Conservation (phyloP, 2,329 filamentous ascomycete genomes). For the Sclerotinia trifoliorum region DNA sequence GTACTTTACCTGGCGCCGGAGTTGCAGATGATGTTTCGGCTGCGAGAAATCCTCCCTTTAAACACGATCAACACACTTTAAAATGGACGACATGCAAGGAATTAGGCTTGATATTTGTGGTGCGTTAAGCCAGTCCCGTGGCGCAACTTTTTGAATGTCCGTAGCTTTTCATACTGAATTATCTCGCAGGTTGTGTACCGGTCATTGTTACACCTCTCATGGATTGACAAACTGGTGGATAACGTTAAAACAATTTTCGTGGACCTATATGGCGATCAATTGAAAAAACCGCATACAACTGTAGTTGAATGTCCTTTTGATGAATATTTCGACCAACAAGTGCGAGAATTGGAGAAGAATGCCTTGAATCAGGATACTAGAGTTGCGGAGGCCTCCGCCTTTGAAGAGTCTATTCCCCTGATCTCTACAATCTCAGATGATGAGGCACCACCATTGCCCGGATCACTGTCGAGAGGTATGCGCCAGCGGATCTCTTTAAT, state of each 20-base stretch:
- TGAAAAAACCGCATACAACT: conserved; percentile 77
- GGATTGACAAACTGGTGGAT: conserved; percentile 95
- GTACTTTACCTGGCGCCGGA: conserved; percentile 57
- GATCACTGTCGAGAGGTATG: conserved; percentile 37
- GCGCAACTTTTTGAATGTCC: not conserved
- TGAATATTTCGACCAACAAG: conserved; percentile 90
- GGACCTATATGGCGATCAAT: conserved; percentile 82
- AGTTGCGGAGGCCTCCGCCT: conserved; percentile 33
- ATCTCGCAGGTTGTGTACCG: conserved; percentile 82
- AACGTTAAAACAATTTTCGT: conserved; percentile 92
- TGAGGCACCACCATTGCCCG: conserved; percentile 50
- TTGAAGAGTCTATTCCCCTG: conserved; percentile 32
- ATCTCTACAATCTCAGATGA: conserved; percentile 40
- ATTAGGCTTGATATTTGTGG: conserved; percentile 91
- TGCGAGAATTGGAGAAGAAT: conserved; percentile 72
- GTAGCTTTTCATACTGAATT: conserved; percentile 8
- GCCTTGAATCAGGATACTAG: conserved; percentile 40
- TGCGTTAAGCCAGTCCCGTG: conserved; percentile 42
- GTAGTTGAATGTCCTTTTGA: conserved; percentile 83
- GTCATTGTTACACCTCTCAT: conserved; percentile 88
- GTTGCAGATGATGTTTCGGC: conserved; percentile 61
- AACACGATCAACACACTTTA: conserved; percentile 87
- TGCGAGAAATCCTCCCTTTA: conserved; percentile 70
- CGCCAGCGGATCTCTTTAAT: not conserved
- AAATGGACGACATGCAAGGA: conserved; percentile 95